Evolutionary conservation across 1,284 basidiomycete genomes (phyloP).

Genomic region (Puccinia coronata): DNA sequence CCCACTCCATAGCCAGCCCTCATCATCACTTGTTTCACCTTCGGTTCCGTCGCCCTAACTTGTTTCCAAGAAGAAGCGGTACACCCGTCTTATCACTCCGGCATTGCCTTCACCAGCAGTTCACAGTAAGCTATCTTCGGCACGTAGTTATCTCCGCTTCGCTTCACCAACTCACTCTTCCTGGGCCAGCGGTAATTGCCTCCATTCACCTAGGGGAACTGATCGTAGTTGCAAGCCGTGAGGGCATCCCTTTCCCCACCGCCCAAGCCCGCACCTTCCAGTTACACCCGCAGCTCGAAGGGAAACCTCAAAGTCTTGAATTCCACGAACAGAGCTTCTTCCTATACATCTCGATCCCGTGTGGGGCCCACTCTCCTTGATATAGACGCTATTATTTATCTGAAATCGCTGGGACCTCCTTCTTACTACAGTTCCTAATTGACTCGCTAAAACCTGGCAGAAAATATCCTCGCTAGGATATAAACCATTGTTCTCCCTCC

Average conservation of each 20-base stretch:
- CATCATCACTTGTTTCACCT: background rate
- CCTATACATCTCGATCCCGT: background rate
- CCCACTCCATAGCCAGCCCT: background rate
- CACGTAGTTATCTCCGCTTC: background rate
- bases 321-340: background rate
- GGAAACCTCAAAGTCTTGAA: background rate
- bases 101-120: background rate
- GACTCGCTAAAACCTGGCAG: slow-evolving; percentile 1
- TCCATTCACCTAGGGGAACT: background rate
- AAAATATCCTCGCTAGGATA: background rate
- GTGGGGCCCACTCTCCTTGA: background rate
- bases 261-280: background rate
- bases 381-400: slow-evolving; percentile 13
- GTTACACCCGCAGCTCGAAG: background rate
- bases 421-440: background rate
- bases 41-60: background rate
- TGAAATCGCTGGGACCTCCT: background rate
- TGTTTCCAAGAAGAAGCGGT: background rate
- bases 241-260: background rate
- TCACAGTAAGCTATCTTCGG: background rate
- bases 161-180: background rate
- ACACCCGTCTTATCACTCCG: background rate
- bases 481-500: background rate
- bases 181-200: background rate
- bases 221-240: background rate